Conservation (phyloP, 306 rosid species). For the Ochetophila trinervis region DNA sequence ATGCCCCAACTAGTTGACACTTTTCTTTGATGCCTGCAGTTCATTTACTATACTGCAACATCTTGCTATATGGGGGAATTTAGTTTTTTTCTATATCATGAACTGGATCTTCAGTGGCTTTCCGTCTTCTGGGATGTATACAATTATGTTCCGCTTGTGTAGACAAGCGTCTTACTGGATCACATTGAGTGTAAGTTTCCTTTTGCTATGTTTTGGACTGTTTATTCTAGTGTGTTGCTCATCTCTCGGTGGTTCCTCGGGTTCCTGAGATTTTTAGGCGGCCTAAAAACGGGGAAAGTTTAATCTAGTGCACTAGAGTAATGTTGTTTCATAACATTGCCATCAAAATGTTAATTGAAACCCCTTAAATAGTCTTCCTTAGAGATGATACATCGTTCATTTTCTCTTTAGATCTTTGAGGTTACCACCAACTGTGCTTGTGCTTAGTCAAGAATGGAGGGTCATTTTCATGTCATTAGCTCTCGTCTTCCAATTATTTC, state of each 20-base stretch:
- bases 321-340: too few relatives aligned
- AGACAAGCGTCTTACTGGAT: slow-evolving; percentile 90
- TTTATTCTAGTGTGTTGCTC: not conserved
- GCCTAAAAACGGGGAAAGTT: not conserved
- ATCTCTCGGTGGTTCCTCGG: not conserved
- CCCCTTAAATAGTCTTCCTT: not conserved
- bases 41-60: slow-evolving; percentile 86
- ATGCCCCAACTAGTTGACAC: slow-evolving; percentile 16
- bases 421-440: not conserved
- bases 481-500: not conserved
- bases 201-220: slow-evolving; percentile 1
- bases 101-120: slow-evolving; percentile 87
- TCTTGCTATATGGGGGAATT: slow-evolving; percentile 92
- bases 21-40: slow-evolving; percentile 52
- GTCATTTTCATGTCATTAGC: not conserved
- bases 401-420: not conserved
- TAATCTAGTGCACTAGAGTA: not conserved
- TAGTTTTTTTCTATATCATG: slow-evolving; percentile 74
- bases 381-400: slow-evolving; percentile 4
- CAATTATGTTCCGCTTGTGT: slow-evolving; percentile 89
- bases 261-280: not conserved
- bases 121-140: slow-evolving; percentile 95
- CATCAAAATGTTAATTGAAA: not conserved
- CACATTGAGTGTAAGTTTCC: slow-evolving; percentile 66
- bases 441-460: not conserved